These are phyloP conservation scores for Daldinia grandis DNA, from an alignment of 495 filamentous ascomycete species.

Conservation along the genomic window DNA sequence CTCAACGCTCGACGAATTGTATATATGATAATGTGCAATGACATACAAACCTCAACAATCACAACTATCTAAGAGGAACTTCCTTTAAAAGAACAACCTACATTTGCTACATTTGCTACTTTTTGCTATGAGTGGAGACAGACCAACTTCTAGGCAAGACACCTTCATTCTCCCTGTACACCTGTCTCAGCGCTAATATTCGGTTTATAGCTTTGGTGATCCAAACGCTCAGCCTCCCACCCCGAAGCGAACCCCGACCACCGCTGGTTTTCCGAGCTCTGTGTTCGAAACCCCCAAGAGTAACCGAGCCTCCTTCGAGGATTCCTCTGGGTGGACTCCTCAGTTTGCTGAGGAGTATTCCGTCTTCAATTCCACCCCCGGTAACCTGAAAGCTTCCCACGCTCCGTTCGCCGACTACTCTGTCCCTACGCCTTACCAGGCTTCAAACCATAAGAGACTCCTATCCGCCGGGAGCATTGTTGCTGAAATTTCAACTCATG, in stretches of 20 bases:
- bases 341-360: slow-evolving; percentile 66
- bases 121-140: slow-evolving; percentile 79
- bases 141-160: slow-evolving; percentile 74
- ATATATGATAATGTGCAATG: slow-evolving; percentile 41
- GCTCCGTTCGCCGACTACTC: slow-evolving; percentile 53
- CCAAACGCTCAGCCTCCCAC: slow-evolving; percentile 80
- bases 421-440: slow-evolving; percentile 44
- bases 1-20: slow-evolving; percentile 13
- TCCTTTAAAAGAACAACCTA: slow-evolving; percentile 28
- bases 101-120: slow-evolving; percentile 65
- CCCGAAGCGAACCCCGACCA: slow-evolving; percentile 76
- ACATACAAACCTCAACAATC: slow-evolving; percentile 31
- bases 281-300: slow-evolving; percentile 73
- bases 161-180: slow-evolving; percentile 39
- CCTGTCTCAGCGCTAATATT: slow-evolving; percentile 42
- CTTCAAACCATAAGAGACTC: slow-evolving; percentile 49
- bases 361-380: slow-evolving; percentile 64
- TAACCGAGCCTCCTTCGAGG: slow-evolving; percentile 56
- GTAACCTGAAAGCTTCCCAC: slow-evolving; percentile 56
- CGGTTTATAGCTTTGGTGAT: slow-evolving; percentile 73
- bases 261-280: slow-evolving; percentile 66
- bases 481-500: slow-evolving; percentile 63
- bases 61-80: slow-evolving; percentile 19
- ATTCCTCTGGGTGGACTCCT: slow-evolving; percentile 61
- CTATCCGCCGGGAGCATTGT: slow-evolving; percentile 52